Evolutionary conservation across 495 filamentous ascomycete genomes (phyloP).

Genomic region (Neurospora sp.): DNA sequence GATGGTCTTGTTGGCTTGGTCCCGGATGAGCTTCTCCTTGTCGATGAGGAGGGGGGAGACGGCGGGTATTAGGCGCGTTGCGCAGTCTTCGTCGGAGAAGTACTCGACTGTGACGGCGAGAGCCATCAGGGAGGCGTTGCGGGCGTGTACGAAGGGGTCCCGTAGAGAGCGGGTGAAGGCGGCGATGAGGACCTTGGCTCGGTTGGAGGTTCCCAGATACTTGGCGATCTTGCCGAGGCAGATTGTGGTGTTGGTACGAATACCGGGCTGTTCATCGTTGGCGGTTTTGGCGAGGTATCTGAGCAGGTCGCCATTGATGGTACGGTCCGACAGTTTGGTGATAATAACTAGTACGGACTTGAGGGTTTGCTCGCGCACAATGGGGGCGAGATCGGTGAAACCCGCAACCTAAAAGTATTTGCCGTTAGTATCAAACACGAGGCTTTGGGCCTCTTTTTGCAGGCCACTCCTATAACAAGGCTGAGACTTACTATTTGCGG

Average conservation of each 20-base stretch:
- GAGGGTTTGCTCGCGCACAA: constrained; percentile 90
- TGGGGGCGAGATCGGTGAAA: constrained; percentile 80
- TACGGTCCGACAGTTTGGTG: constrained; percentile 79
- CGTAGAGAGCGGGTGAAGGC: constrained; percentile 82
- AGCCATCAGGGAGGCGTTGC: constrained; percentile 80
- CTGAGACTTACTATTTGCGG: constrained; percentile 62
- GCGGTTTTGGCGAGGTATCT: constrained; percentile 90
- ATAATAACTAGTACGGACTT: constrained; percentile 83
- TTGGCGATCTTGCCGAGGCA: constrained; percentile 93
- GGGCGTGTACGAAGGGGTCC: constrained; percentile 88
- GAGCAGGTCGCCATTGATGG: constrained; percentile 85
- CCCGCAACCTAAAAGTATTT: constrained; percentile 53
- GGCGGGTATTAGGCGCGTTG: constrained; percentile 66
- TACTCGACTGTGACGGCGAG: constrained; percentile 73
- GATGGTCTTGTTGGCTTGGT: constrained; percentile 83
- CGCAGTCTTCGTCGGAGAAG: constrained; percentile 87
- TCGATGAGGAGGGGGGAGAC: constrained; percentile 71
- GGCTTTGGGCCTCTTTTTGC: neutral
- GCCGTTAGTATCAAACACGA: neutral
- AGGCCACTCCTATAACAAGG: neutral
- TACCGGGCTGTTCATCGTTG: constrained; percentile 95
- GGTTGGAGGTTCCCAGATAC: constrained; percentile 64
- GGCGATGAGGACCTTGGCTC: constrained; percentile 83
- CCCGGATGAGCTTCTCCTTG: constrained; percentile 85
- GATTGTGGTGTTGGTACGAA: constrained; percentile 95